These are phyloP conservation scores for Lagerstroemia fauriei DNA, from an alignment of 441 rosid genomes.

Conservation along the genomic window DNA sequence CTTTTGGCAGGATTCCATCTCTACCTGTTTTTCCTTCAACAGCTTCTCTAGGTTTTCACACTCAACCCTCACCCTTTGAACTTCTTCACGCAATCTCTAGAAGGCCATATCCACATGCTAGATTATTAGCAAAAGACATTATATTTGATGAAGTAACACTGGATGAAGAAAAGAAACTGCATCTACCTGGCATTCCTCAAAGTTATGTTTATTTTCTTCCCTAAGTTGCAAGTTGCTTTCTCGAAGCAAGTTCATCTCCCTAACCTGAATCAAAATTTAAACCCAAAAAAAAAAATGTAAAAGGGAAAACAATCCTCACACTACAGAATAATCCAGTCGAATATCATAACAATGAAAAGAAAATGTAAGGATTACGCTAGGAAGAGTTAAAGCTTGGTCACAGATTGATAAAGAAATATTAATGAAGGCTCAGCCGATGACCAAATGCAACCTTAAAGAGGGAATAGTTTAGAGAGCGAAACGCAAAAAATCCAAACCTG, in stretches of 20 bases:
- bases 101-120: constrained; percentile 16
- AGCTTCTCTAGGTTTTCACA: constrained; percentile 53
- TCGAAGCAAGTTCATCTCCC: constrained; percentile 87
- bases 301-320: background rate
- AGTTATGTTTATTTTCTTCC: constrained; percentile 96
- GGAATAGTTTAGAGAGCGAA: background rate
- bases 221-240: constrained; percentile 95
- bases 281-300: background rate
- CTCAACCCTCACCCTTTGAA: constrained; percentile 59
- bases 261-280: constrained; percentile 52
- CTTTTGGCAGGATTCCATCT: constrained; percentile 67
- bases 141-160: background rate
- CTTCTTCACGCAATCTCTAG: constrained; percentile 81
- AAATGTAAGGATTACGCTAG: background rate
- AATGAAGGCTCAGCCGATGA: background rate
- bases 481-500: constrained; percentile 55
- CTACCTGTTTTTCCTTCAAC: constrained; percentile 64
- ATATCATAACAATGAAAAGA: background rate
- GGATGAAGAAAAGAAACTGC: background rate
- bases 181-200: constrained; percentile 88
- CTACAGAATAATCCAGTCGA: background rate
- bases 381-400: background rate
- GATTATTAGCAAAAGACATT: background rate
- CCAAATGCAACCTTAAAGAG: background rate
- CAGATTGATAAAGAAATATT: background rate